Percentiles rank a stretch among this genome's conserved stretches.
Conservation (phyloP, 805 yeast species). For the Saccharomycopsis javanensis region DNA sequence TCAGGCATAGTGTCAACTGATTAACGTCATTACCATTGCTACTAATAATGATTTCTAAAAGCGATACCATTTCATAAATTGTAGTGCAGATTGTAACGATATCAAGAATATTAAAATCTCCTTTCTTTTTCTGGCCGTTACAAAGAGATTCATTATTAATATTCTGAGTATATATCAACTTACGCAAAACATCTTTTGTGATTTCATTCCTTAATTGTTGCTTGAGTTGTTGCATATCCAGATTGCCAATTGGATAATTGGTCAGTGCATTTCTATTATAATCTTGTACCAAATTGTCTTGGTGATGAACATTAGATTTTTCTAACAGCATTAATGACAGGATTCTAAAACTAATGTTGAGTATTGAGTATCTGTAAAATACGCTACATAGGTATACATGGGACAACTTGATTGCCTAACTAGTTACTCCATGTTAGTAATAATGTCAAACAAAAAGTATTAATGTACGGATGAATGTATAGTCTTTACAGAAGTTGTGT, state of each 20-base stretch:
- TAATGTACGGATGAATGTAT: too few species aligned
- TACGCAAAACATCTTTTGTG: background rate
- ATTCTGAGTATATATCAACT: background rate
- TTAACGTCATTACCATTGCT: background rate
- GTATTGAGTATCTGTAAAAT: background rate
- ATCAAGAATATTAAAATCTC: too few species aligned
- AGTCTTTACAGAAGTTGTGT: too few species aligned
- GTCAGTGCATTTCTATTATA: background rate
- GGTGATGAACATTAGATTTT: background rate
- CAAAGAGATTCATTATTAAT: too few species aligned
- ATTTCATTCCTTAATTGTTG: background rate
- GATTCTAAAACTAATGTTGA: too few species aligned
- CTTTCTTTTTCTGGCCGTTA: too few species aligned
- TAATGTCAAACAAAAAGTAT: too few species aligned
- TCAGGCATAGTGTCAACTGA: background rate
- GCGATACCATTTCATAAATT: background rate
- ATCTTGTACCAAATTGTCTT: background rate
- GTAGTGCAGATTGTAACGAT: background rate
- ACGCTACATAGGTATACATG: too few species aligned
- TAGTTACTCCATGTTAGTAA: too few species aligned
- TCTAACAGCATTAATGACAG: background rate
- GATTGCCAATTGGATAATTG: background rate
- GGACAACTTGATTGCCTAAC: too few species aligned
- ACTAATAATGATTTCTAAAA: background rate
- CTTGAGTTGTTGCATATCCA: background rate